These are phyloP conservation scores for Cercospora sp. DNA, from an alignment of 2,329 filamentous ascomycete species.

Conservation along the genomic window DNA sequence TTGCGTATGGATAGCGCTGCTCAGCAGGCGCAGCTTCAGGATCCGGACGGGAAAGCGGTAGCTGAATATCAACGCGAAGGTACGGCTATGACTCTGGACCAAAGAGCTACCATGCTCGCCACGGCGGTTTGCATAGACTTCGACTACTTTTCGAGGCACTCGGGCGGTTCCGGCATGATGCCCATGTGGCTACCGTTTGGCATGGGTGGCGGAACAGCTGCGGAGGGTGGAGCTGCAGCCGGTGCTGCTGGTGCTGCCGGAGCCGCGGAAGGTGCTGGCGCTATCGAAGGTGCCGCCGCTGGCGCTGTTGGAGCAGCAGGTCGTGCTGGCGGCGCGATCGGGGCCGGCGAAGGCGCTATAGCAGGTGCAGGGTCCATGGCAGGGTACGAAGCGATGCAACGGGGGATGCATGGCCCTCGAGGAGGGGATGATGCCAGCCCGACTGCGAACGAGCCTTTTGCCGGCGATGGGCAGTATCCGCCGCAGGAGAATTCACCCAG, in stretches of 20 bases:
- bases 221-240: constrained; percentile 40
- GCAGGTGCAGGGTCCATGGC: constrained; percentile 60
- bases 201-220: constrained; percentile 39
- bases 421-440: constrained; percentile 39
- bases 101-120: constrained; percentile 66
- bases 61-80: constrained; percentile 31
- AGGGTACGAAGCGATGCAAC: constrained; percentile 64
- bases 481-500: constrained; percentile 23
- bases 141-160: constrained; percentile 67
- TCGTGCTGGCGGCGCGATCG: constrained; percentile 40
- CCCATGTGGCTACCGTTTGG: constrained; percentile 53
- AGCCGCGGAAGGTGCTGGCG: constrained; percentile 40
- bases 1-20: constrained; percentile 64
- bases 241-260: constrained; percentile 35
- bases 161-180: constrained; percentile 52
- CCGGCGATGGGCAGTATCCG: constrained; percentile 14
- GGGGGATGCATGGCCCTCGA: constrained; percentile 45
- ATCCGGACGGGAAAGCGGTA: constrained; percentile 31
- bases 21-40: constrained; percentile 38
- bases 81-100: constrained; percentile 63
- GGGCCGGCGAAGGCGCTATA: constrained; percentile 46
- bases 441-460: constrained; percentile 34
- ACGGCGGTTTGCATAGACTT: constrained; percentile 67
- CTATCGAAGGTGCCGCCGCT: constrained; percentile 43
- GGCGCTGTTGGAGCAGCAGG: constrained; percentile 33